These are phyloP conservation scores for Papiliotrema nemorosa DNA, from an alignment of 1,284 basidiomycete genomes.

Conservation along the genomic window DNA sequence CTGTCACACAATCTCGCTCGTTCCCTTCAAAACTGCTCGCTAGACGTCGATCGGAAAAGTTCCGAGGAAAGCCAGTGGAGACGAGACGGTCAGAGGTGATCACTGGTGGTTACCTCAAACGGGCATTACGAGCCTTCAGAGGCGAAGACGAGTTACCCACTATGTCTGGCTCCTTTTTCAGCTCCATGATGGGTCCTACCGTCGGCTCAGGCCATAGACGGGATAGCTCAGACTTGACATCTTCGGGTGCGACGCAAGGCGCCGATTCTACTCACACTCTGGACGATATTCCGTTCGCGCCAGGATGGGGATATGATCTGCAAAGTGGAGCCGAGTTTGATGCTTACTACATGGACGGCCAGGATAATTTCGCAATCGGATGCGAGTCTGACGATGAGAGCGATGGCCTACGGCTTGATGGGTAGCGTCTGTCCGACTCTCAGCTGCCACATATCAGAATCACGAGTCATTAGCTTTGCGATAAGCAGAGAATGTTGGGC, in stretches of 20 bases:
- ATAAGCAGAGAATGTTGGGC: too few relatives aligned
- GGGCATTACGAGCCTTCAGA: slow-evolving; percentile 9
- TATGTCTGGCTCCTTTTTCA: not conserved
- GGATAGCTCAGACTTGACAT: not conserved
- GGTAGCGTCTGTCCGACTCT: not conserved
- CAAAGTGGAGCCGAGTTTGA: not conserved
- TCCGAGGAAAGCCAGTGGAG: not conserved
- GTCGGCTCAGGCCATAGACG: not conserved
- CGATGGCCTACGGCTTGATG: not conserved
- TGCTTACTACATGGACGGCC: slow-evolving; percentile 4
- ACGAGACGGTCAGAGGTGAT: slow-evolving; percentile 11
- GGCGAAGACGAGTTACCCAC: slow-evolving; percentile 4
- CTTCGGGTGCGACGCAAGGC: not conserved
- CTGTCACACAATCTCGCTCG: slow-evolving; percentile 12
- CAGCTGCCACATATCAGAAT: slow-evolving; percentile 12
- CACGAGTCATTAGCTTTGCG: slow-evolving; percentile 7
- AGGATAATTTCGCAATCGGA: not conserved
- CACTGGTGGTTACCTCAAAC: slow-evolving; percentile 10
- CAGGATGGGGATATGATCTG: not conserved
- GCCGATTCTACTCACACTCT: not conserved
- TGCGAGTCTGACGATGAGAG: slow-evolving; percentile 1
- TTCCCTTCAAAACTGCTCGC: slow-evolving; percentile 17
- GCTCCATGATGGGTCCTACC: not conserved
- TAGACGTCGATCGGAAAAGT: slow-evolving; percentile 4
- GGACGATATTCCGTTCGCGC: slow-evolving; percentile 1